Evolutionary conservation across 345 rosid genomes (phyloP).

Genomic region (Lepidium africanum): DNA sequence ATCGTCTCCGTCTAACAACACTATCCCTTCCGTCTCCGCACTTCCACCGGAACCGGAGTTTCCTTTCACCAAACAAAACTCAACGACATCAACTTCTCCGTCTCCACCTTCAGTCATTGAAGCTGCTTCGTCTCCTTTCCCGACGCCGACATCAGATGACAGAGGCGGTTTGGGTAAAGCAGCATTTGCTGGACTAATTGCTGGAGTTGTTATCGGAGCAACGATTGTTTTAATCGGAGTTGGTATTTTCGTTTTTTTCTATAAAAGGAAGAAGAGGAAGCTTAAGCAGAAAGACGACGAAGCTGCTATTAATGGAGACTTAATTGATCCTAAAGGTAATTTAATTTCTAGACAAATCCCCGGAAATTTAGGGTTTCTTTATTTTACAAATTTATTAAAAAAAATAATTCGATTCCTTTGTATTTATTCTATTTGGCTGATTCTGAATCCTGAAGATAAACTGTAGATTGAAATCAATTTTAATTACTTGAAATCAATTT

Average conservation of each 20-base stretch:
- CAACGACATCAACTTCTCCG: background rate
- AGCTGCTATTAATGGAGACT: background rate
- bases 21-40: constrained; percentile 12
- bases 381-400: background rate
- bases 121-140: background rate
- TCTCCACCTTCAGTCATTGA: background rate
- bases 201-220: constrained; percentile 13
- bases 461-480: no score
- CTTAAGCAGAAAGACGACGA: constrained; percentile 3
- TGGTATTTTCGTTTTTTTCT: constrained; percentile 12
- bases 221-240: constrained; percentile 21
- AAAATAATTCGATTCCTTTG: constrained; percentile 12
- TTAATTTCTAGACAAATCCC: background rate
- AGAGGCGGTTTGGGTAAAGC: background rate
- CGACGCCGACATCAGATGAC: background rate
- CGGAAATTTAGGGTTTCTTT: constrained; percentile 14
- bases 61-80: background rate
- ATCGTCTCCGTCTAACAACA: background rate
- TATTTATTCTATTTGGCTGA: background rate
- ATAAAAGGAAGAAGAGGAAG: constrained; percentile 11
- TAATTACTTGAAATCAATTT: no score
- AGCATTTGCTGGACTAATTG: background rate
- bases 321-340: constrained; percentile 1
- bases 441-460: background rate
- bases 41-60: background rate